These are phyloP conservation scores for Paspalum vaginatum DNA, from an alignment of 176 grass and related monocot species.

Conservation along the genomic window DNA sequence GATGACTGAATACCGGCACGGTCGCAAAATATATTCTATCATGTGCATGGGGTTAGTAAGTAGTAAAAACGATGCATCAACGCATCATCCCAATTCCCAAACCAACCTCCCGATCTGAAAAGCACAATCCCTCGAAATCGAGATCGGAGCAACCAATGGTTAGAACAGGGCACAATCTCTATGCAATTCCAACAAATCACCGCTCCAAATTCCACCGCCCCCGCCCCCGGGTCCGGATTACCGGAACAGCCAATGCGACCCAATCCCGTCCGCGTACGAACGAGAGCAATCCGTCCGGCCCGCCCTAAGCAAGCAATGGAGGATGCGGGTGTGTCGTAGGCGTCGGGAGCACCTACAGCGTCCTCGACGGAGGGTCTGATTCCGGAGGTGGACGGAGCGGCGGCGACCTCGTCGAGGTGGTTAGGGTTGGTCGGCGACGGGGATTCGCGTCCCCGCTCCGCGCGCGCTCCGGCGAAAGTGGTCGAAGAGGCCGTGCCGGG, in stretches of 20 bases:
- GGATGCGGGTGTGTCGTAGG: background rate
- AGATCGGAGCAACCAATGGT: background rate
- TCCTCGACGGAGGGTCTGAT: background rate
- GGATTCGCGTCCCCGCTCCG: background rate
- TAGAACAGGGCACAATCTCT: background rate
- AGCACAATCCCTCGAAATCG: background rate
- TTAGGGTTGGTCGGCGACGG: slow-evolving; percentile 10
- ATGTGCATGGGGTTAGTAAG: no score
- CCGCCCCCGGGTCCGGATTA: background rate
- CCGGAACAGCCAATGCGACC: background rate
- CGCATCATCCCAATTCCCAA: background rate
- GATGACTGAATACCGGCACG: background rate
- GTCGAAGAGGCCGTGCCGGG: no score
- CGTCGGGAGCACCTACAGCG: slow-evolving; percentile 15
- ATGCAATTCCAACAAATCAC: background rate
- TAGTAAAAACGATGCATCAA: background rate
- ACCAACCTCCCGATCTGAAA: background rate
- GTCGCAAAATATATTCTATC: no score
- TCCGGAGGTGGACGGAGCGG: background rate
- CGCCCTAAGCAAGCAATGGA: background rate
- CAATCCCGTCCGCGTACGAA: background rate
- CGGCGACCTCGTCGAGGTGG: background rate
- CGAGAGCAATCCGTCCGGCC: background rate
- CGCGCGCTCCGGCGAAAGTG: background rate
- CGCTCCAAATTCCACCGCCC: background rate